Base-by-base conservation (phyloP, 2,329 filamentous ascomycete species). In the Biscogniauxia marginata region DNA sequence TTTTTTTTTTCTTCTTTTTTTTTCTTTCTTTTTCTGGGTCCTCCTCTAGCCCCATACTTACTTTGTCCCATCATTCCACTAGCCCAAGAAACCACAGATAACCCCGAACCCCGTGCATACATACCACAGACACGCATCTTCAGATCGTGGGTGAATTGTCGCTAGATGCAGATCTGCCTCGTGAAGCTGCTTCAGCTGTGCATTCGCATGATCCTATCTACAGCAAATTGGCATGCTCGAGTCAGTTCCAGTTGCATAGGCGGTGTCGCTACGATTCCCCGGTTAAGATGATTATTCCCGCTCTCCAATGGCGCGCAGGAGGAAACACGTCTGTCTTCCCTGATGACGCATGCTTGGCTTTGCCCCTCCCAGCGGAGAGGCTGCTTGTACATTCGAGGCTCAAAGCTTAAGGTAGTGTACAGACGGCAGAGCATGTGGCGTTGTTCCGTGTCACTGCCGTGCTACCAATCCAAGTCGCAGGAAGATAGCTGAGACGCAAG, bases 311-410 rank as follows among this genome's bases (percentile, higher is more conserved):
- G 51, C n/a, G 7, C n/a, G 24, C n/a, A 43, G 39, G 52, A 53
- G 46, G 43, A 39, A 39, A 39, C 30, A 39, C 30, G 30, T 50
- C 23, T 20, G 53, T 49, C 53, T 45, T 16, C 45, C 34, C 9
- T 7, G 30, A 63, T 63, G 61, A 63, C 61, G 59, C 58, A 61
- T 59, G 18, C 55, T 58, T 56, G 30, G 30, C 30, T n/a, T n/a
- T 39, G 9, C 30, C 9, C 9, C 9, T n/a, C 9, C 30, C 30
- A 11, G 30, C 30, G 13, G 11, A 16, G n/a, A 39, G 30, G 30
- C 13, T 39, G 30, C 30, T 39, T 39, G 6, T 39, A 16, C 30
- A 39, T 39, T 39, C 30, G 30, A 39, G 30, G 30, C 30, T 39
- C 11, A 39, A n/a, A 39, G 30, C 30, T 39, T n/a, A 39, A n/a